Conservation (phyloP, 768 basidiomycete species). For the Candolleomyces efflorescens region DNA sequence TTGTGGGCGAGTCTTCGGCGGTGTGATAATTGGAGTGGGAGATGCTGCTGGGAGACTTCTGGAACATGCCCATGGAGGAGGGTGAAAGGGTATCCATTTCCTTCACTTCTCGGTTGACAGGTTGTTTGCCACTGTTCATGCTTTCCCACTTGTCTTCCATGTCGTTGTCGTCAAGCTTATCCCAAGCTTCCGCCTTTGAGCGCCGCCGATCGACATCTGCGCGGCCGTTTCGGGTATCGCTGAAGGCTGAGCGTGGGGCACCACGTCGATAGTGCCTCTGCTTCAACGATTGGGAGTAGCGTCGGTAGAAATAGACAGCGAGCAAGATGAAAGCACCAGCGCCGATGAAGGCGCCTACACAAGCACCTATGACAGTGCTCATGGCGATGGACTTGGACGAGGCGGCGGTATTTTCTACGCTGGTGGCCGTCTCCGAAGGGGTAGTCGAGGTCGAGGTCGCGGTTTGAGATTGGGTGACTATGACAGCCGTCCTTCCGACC, state of each 20-base stretch:
- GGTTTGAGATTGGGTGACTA: neutral
- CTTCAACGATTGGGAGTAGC: slow-evolving; percentile 41
- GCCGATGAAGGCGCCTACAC: slow-evolving; percentile 58
- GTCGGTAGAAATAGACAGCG: slow-evolving; percentile 51
- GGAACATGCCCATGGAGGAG: slow-evolving; percentile 48
- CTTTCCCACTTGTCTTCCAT: slow-evolving; percentile 43
- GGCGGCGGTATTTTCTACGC: slow-evolving; percentile 19
- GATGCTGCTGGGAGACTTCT: slow-evolving; percentile 50
- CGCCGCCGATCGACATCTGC: slow-evolving; percentile 39
- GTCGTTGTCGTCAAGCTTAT: slow-evolving; percentile 46
- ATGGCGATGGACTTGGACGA: slow-evolving; percentile 32
- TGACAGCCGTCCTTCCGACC: neutral
- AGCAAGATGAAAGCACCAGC: slow-evolving; percentile 46
- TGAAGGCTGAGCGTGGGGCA: slow-evolving; percentile 21
- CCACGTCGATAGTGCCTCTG: slow-evolving; percentile 19
- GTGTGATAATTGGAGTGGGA: neutral
- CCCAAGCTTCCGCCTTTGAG: slow-evolving; percentile 52
- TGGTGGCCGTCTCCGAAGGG: slow-evolving; percentile 8
- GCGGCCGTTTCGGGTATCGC: slow-evolving; percentile 32
- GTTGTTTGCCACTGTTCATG: slow-evolving; percentile 26
- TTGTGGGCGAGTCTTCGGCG: slow-evolving; percentile 49
- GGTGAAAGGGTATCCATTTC: slow-evolving; percentile 30
- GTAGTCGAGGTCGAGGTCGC: neutral
- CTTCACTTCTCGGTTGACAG: slow-evolving; percentile 24
- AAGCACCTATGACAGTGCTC: slow-evolving; percentile 58